These are phyloP conservation scores for Tricholomella constricta DNA, from an alignment of 768 basidiomycete species.

Conservation along the genomic window DNA sequence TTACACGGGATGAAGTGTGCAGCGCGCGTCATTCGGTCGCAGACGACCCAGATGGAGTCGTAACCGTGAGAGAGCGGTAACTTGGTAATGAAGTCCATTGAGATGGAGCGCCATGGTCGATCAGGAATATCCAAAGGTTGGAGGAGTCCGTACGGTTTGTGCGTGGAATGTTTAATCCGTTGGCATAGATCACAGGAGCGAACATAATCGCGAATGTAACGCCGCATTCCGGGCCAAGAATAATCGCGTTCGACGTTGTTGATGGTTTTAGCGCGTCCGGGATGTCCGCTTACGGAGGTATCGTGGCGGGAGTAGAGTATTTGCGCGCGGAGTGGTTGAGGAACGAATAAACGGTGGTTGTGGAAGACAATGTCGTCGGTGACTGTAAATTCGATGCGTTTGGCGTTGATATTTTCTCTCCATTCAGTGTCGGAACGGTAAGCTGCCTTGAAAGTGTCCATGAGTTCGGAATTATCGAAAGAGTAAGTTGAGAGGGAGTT, in stretches of 20 bases:
- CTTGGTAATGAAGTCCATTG: slow-evolving; percentile 45
- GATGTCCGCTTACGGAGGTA: slow-evolving; percentile 12
- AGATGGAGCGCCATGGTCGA: slow-evolving; percentile 37
- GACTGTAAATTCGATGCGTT: slow-evolving; percentile 16
- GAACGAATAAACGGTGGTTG: neutral
- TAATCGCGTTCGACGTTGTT: slow-evolving; percentile 36
- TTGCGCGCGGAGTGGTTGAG: slow-evolving; percentile 5
- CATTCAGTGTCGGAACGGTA: slow-evolving; percentile 13
- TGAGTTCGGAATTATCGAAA: slow-evolving; percentile 29
- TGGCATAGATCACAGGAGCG: slow-evolving; percentile 36
- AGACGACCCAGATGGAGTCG: slow-evolving; percentile 38
- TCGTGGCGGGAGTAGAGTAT: slow-evolving; percentile 33
- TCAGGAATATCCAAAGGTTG: slow-evolving; percentile 36
- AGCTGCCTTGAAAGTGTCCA: slow-evolving; percentile 24
- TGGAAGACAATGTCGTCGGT: slow-evolving; percentile 17
- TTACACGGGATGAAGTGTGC: slow-evolving; percentile 43
- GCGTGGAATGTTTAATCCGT: slow-evolving; percentile 32
- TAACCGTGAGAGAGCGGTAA: slow-evolving; percentile 40
- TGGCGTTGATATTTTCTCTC: slow-evolving; percentile 22
- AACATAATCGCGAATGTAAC: slow-evolving; percentile 25
- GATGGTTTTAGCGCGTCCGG: slow-evolving; percentile 34
- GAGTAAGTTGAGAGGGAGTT: slow-evolving; percentile 19
- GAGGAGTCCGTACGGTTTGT: slow-evolving; percentile 37
- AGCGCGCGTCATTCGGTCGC: slow-evolving; percentile 41
- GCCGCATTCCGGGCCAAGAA: slow-evolving; percentile 39